Base-by-base conservation (phyloP, 768 basidiomycete species). In the Podaxis mareebaensis region DNA sequence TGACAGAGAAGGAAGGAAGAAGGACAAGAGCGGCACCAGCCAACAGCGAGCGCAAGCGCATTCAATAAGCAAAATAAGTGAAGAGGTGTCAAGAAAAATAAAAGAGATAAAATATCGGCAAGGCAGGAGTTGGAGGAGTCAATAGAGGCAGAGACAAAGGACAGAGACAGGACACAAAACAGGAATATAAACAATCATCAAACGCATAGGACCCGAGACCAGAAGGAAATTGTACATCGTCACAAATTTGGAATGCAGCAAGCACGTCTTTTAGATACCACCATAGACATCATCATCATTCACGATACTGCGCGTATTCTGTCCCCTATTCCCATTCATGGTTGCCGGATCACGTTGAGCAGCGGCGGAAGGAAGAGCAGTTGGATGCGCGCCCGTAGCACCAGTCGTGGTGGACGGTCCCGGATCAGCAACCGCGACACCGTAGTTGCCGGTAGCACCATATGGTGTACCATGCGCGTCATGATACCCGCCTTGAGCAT, bases 221-320 rank as follows among this genome's bases (percentile, higher is more conserved):
- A 22, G 26, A 36, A 38, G 12, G 20, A 22, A 61, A 53, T 42
- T 36, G 33, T 49, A 60, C 26, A 61, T 59, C 51, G 44, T 40
- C 60, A n/a, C 15, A 39, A 40, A 22, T 24, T 46, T 17, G 44
- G 26, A 11, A 10, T 17, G 28, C 24, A 20, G 30, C 20, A 22
- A 36, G 39, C 22, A 26, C 13, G n/a, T 6, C 13, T 20, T 58
- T 74, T 70, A 76, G 65, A 74, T 76, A 39, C 74, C 77, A 65
- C 74, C 77, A 70, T 76, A 78, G 40, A 74, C 77, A 68, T 76
- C 78, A 33, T 73, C 75, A 60, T 71, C 62, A 17, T 72, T 66
- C 24, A 69, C 64, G 51, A 68, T 62, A 30, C 59, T 61, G n/a
- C 60, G 66, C 40, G 68, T 68, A 30, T 66, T 64, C 69, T 67